Evolutionary conservation across 495 filamentous ascomycete species (phyloP).

Genomic region (Penicillium flavigenum): DNA sequence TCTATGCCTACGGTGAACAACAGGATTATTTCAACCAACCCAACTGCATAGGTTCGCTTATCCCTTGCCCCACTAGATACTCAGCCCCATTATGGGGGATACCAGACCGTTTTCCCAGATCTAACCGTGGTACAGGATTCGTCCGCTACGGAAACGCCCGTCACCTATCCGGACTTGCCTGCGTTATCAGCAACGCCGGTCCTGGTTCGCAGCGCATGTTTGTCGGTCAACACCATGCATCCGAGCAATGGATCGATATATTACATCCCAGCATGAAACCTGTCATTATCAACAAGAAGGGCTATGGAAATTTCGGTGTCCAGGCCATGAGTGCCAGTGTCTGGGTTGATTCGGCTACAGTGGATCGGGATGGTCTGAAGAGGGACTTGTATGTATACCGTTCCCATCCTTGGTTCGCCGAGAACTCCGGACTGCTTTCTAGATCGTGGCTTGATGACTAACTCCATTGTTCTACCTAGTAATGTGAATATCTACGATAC

Average conservation of each 20-base stretch:
- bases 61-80: neutral
- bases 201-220: slow-evolving; percentile 55
- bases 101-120: slow-evolving; percentile 1
- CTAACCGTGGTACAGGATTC: slow-evolving; percentile 43
- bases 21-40: slow-evolving; percentile 65
- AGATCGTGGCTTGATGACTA: neutral
- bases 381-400: slow-evolving; percentile 29
- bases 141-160: slow-evolving; percentile 59
- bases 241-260: slow-evolving; percentile 63
- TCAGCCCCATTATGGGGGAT: neutral
- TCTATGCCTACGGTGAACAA: slow-evolving; percentile 68
- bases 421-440: neutral
- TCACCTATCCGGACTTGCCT: slow-evolving; percentile 53
- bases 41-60: slow-evolving; percentile 59
- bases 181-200: slow-evolving; percentile 57
- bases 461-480: slow-evolving; percentile 2
- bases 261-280: slow-evolving; percentile 46
- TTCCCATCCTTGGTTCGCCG: neutral
- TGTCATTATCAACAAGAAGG: slow-evolving; percentile 54
- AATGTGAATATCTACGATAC: slow-evolving; percentile 19
- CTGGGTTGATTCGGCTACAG: slow-evolving; percentile 58
- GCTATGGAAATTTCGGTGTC: slow-evolving; percentile 56
- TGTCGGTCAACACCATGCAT: slow-evolving; percentile 56
- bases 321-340: slow-evolving; percentile 54
- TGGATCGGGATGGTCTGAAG: slow-evolving; percentile 49